Conservation (phyloP, 129 eudicot genomes). For the Lactuca saligna region DNA sequence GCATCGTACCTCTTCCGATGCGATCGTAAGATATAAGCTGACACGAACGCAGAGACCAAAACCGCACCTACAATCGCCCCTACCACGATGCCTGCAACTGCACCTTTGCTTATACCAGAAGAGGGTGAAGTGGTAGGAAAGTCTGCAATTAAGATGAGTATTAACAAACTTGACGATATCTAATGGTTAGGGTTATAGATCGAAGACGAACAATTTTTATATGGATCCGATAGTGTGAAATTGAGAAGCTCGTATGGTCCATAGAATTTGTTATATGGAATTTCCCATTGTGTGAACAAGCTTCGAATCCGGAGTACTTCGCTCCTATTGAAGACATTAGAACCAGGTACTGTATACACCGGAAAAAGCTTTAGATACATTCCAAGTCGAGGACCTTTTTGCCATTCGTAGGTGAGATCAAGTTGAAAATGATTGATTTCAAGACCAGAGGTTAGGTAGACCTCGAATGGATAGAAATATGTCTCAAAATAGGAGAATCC, state of each 20-base stretch:
- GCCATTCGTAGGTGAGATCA: slow-evolving; percentile 48
- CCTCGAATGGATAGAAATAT: slow-evolving; percentile 48
- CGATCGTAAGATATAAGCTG: slow-evolving; percentile 50
- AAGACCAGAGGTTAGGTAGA: slow-evolving; percentile 59
- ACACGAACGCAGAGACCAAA: slow-evolving; percentile 54
- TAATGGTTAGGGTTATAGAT: slow-evolving; percentile 22
- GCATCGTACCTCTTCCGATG: slow-evolving; percentile 39
- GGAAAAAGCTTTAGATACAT: slow-evolving; percentile 70
- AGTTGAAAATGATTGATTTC: slow-evolving; percentile 50
- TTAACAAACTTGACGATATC: slow-evolving; percentile 1
- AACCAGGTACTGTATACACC: slow-evolving; percentile 21
- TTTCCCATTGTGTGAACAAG: slow-evolving; percentile 68
- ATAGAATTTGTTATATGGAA: slow-evolving; percentile 55
- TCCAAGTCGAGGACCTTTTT: slow-evolving; percentile 70
- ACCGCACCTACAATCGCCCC: slow-evolving; percentile 70
- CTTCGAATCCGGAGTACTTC: slow-evolving; percentile 57
- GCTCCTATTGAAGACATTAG: slow-evolving; percentile 49
- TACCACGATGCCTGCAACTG: slow-evolving; percentile 64
- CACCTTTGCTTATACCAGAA: slow-evolving; percentile 79
- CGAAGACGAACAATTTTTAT: slow-evolving; percentile 50
- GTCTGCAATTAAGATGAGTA: slow-evolving; percentile 39
- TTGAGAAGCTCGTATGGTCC: slow-evolving; percentile 82
- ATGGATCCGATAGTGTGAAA: slow-evolving; percentile 61
- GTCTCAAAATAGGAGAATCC: slow-evolving; percentile 53
- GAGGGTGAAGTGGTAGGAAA: slow-evolving; percentile 39